Conservation (phyloP, 2,329 filamentous ascomycete genomes). For the Talaromyces sp. region DNA sequence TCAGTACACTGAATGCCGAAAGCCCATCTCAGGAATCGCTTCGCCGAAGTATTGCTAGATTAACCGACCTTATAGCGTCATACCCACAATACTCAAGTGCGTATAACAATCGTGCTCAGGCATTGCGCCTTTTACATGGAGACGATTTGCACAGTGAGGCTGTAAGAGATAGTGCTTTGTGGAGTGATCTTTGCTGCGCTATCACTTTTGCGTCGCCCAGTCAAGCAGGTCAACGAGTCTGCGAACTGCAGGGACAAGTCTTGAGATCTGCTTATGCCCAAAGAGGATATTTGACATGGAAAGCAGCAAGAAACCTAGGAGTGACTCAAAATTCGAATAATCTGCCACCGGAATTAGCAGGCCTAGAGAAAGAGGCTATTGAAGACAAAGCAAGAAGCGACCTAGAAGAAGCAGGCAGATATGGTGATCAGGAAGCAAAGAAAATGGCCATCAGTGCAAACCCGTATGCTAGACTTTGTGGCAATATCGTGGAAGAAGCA, state of each 20-base stretch:
- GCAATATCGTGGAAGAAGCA: slow-evolving; percentile 2
- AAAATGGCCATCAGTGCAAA: slow-evolving; percentile 4
- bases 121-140: neutral
- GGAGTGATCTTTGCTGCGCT: neutral
- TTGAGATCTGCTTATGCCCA: neutral
- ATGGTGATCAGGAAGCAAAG: slow-evolving; percentile 4
- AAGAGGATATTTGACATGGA: neutral
- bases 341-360: neutral
- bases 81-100: neutral
- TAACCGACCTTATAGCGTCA: neutral
- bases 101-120: neutral
- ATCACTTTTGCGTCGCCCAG: neutral
- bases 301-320: neutral
- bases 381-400: neutral
- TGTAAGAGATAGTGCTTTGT: neutral
- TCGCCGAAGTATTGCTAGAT: neutral
- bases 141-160: neutral
- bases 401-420: slow-evolving; percentile 1
- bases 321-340: neutral
- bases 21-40: neutral
- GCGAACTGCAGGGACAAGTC: neutral
- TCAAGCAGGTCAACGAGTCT: neutral
- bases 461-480: slow-evolving; percentile 2
- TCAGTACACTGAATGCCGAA: neutral
- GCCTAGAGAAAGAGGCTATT: neutral